phyloP scores from a whole-genome alignment of 768 basidiomycete species.

The Leccinum rimulosum region DNA sequence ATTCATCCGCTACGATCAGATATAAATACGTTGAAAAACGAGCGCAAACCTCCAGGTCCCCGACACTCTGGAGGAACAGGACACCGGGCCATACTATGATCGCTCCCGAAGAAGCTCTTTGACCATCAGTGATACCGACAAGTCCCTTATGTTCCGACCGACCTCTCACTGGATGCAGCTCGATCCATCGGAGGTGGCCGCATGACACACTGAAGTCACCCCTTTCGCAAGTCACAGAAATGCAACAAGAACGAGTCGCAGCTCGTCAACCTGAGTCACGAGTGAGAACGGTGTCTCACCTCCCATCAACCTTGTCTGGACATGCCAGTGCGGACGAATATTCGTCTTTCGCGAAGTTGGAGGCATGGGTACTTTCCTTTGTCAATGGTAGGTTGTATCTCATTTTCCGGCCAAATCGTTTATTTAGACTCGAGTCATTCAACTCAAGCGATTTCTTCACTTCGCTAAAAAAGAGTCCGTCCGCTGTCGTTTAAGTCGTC shows the following conservation, averaged over 20 bases:
- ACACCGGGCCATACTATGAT: conserved; percentile 25
- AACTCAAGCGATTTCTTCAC: conserved; percentile 55
- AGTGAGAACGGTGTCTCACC: conserved; percentile 46
- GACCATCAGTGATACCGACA: conserved; percentile 24
- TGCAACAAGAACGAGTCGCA: conserved; percentile 10
- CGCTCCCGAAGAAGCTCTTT: conserved; percentile 25
- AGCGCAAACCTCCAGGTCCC: neutral
- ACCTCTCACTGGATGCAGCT: conserved; percentile 13
- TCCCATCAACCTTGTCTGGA: conserved; percentile 33
- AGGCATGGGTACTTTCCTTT: conserved; percentile 67
- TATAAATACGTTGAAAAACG: too few species aligned
- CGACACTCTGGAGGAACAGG: conserved; percentile 25
- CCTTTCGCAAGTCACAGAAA: conserved; percentile 28
- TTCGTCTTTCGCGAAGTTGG: conserved; percentile 47
- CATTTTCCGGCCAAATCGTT: neutral
- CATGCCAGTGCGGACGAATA: conserved; percentile 35
- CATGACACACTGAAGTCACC: conserved; percentile 30
- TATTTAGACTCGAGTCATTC: conserved; percentile 17
- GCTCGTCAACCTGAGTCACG: conserved; percentile 35
- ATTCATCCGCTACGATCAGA: too few species aligned
- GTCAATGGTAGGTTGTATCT: conserved; percentile 53
- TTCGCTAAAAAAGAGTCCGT: conserved; percentile 53
- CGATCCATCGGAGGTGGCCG: neutral
- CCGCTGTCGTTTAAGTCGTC: conserved; percentile 72
- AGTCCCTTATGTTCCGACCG: conserved; percentile 17